Conservation (phyloP, 177 flowering plant species). For the Tripterygium wilfordii region DNA sequence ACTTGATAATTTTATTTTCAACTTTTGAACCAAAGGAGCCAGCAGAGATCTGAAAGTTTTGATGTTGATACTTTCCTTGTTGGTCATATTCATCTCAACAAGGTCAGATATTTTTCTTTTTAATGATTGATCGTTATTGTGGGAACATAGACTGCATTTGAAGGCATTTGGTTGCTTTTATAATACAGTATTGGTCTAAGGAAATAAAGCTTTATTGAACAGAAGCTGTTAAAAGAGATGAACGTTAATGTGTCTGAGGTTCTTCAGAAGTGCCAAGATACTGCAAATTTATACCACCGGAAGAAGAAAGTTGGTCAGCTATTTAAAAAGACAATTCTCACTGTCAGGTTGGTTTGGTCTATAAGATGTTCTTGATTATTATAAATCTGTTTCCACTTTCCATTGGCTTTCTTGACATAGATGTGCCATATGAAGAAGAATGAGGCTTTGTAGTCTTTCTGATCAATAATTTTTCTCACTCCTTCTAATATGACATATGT, state of each 20-base stretch:
- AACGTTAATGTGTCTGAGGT: slow-evolving; percentile 43
- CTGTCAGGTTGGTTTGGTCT: slow-evolving; percentile 49
- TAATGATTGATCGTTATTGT: background rate
- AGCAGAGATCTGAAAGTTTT: slow-evolving; percentile 24
- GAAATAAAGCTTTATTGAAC: slow-evolving; percentile 14
- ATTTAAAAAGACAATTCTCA: slow-evolving; percentile 37
- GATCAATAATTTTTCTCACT: too few species aligned
- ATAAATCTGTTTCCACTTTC: too few species aligned
- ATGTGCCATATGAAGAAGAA: too few species aligned
- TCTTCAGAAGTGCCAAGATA: slow-evolving; percentile 50
- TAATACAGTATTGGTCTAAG: background rate
- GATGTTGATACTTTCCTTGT: slow-evolving; percentile 51
- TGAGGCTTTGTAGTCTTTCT: too few species aligned
- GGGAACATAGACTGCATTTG: too few species aligned
- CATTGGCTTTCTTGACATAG: too few species aligned
- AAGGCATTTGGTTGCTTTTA: background rate
- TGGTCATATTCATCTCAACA: slow-evolving; percentile 81
- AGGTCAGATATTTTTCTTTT: slow-evolving; percentile 36
- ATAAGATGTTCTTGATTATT: background rate
- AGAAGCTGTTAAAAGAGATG: slow-evolving; percentile 38
- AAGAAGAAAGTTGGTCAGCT: slow-evolving; percentile 43
- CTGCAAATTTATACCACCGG: slow-evolving; percentile 29
- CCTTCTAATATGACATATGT: too few species aligned
- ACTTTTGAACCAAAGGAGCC: too few species aligned
- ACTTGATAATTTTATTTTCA: too few species aligned